These are phyloP conservation scores for Rachicladosporium sp. DNA, from an alignment of 2,329 filamentous ascomycete genomes.

Conservation along the genomic window DNA sequence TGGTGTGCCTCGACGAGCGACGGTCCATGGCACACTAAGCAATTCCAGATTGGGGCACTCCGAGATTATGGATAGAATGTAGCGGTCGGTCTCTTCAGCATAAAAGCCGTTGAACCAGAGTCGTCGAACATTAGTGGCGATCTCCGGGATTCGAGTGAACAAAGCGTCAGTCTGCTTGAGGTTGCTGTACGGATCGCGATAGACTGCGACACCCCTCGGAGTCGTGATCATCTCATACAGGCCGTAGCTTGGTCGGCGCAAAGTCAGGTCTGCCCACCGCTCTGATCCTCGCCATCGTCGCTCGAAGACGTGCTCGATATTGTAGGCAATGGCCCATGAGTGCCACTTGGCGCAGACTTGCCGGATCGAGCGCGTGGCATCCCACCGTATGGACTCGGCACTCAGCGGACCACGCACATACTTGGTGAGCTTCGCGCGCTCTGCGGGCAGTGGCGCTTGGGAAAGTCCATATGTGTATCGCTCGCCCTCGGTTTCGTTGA, in stretches of 20 bases:
- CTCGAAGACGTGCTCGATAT: slow-evolving; percentile 39
- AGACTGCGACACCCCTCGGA: slow-evolving; percentile 36
- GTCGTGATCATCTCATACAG: slow-evolving; percentile 38
- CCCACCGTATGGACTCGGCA: slow-evolving; percentile 40
- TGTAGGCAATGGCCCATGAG: slow-evolving; percentile 40
- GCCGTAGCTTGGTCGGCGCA: slow-evolving; percentile 28
- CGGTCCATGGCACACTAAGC: slow-evolving; percentile 41
- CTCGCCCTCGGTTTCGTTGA: slow-evolving; percentile 36
- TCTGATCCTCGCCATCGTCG: slow-evolving; percentile 41
- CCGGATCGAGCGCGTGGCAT: slow-evolving; percentile 36
- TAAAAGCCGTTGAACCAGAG: slow-evolving; percentile 46
- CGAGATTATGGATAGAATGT: slow-evolving; percentile 37
- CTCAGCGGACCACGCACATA: slow-evolving; percentile 41
- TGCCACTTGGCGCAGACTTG: slow-evolving; percentile 40
- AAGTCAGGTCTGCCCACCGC: slow-evolving; percentile 39
- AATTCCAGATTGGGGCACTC: slow-evolving; percentile 36
- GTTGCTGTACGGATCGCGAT: slow-evolving; percentile 39
- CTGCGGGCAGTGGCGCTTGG: slow-evolving; percentile 35
- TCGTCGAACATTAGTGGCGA: slow-evolving; percentile 38
- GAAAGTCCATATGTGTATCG: slow-evolving; percentile 42
- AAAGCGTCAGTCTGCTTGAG: slow-evolving; percentile 36
- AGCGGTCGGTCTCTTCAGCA: slow-evolving; percentile 36
- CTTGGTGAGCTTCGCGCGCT: slow-evolving; percentile 32
- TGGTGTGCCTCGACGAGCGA: slow-evolving; percentile 37
- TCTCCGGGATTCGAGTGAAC: slow-evolving; percentile 31